Base-by-base conservation (phyloP, 352 stramenopile species). In the Pythium brachiatum region DNA sequence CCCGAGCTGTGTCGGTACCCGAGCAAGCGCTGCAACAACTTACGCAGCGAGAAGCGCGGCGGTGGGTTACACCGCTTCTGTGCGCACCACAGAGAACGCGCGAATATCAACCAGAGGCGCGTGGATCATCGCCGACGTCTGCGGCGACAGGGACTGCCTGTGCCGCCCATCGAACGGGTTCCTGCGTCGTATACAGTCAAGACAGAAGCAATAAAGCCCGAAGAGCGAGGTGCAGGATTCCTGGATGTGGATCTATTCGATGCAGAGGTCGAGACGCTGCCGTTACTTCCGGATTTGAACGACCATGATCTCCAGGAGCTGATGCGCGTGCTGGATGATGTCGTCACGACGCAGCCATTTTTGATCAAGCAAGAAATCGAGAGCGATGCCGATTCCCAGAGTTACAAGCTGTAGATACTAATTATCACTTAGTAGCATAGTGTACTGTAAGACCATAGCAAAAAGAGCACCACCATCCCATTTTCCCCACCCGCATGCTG, bases 61-160 rank as follows among this genome's bases (percentile, higher is more conserved):
- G 69, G 82, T 0, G 78, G 85, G 27, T 51, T 88, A 31, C 82
- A 92, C 64, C 86, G 81, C 34, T 76, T 92, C 47, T 92, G 82
- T 62, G 36, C 75, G 84, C 74, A 74, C 32, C 82, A 92, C 56
- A 76, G 82, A 21, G 74, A 75, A 51, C 81, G 79, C 18, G 82
- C 82, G 57, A 92, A 92, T 56, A 69, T 81, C 48, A 84, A 86
- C 53, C 82, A 92, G 65, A 69, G 83, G 25, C 82, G 82, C 7
- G 78, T 88, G 56, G 78, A 92, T 12, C 60, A 75, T 36, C 41
- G 41, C 8, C 41, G 41, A 25, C 41, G 41, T 27, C 18, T 48
- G 41, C 41, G 41, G 2, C 50, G 50, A 27, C 50, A 26, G 4
- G 50, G 50, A 2, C 11, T 38, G 11, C 27, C 47, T 32, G 47